Conservation (phyloP, 148 eudicot genomes). For the Agrostemma githago region DNA sequence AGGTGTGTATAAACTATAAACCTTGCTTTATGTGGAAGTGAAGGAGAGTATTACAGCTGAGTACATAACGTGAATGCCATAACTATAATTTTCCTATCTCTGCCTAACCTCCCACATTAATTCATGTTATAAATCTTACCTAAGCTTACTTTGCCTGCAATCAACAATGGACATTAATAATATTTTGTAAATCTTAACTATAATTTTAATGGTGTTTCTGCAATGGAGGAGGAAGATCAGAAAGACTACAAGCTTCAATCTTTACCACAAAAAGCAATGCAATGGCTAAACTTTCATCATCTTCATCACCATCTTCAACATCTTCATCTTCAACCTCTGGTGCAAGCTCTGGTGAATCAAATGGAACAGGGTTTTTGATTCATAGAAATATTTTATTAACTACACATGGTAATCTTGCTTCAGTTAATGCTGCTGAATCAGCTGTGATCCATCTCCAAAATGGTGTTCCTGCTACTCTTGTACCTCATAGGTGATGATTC, state of each 20-base stretch:
- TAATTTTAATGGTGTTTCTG: conserved; percentile 98
- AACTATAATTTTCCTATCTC: too few relatives aligned
- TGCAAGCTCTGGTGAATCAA: conserved; percentile 20
- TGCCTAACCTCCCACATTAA: too few relatives aligned
- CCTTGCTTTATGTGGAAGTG: too few relatives aligned
- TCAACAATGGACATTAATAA: too few relatives aligned
- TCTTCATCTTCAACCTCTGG: conserved; percentile 9
- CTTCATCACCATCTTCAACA: conserved; percentile 17
- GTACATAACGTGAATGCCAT: too few relatives aligned
- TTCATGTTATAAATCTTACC: too few relatives aligned
- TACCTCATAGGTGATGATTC: conserved; percentile 62
- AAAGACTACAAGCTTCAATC: conserved; percentile 61
- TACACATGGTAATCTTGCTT: conserved; percentile 78
- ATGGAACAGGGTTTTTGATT: conserved; percentile 69
- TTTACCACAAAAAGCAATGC: conserved; percentile 59
- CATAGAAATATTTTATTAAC: conserved; percentile 74
- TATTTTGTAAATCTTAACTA: too few relatives aligned
- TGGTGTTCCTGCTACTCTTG: conserved; percentile 65
- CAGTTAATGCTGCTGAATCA: conserved; percentile 64
- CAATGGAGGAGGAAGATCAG: conserved; percentile 85
- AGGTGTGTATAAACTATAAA: too few relatives aligned
- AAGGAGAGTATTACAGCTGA: too few relatives aligned
- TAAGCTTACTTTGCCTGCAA: too few relatives aligned
- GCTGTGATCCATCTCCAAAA: conserved; percentile 79
- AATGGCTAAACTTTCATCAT: conserved; percentile 52